Conservation (phyloP, 257 asterid genomes). For the Cordia subcordata region DNA sequence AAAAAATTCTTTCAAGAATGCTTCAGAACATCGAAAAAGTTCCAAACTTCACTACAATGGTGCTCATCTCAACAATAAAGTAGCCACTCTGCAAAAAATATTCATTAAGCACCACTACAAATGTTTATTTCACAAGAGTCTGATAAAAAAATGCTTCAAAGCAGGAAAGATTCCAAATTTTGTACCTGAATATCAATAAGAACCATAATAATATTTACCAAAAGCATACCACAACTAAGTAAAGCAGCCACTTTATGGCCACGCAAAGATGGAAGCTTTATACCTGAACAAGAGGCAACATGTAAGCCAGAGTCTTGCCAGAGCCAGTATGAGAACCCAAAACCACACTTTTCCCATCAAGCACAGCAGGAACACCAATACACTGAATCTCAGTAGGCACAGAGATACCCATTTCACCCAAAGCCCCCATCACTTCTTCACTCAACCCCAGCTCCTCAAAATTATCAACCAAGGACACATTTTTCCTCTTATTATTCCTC, state of each 20-base stretch:
- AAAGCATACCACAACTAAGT: not conserved
- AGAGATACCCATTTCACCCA: constrained; percentile 78
- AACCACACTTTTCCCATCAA: constrained; percentile 68
- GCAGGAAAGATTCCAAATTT: not conserved
- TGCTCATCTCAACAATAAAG: no score
- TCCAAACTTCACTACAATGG: no score
- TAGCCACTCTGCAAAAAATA: no score
- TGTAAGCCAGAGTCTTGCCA: constrained; percentile 94
- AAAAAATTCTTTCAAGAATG: no score
- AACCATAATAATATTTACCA: no score
- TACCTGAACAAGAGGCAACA: constrained; percentile 95
- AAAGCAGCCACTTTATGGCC: no score
- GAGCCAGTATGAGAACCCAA: constrained; percentile 98
- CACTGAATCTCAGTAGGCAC: constrained; percentile 90
- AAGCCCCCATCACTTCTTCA: constrained; percentile 69
- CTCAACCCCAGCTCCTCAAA: constrained; percentile 84
- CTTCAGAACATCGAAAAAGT: no score
- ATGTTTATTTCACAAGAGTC: no score
- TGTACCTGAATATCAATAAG: not conserved
- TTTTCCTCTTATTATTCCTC: constrained; percentile 34
- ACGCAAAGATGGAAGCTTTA: not conserved
- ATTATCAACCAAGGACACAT: constrained; percentile 44
- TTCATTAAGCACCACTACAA: no score
- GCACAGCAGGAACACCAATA: constrained; percentile 83
- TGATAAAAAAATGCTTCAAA: not conserved